Evolutionary conservation across 164 flowering plant genomes (phyloP), one percentile per base, ranked within the genome.

Genomic region (Dillenia turbinata): DNA sequence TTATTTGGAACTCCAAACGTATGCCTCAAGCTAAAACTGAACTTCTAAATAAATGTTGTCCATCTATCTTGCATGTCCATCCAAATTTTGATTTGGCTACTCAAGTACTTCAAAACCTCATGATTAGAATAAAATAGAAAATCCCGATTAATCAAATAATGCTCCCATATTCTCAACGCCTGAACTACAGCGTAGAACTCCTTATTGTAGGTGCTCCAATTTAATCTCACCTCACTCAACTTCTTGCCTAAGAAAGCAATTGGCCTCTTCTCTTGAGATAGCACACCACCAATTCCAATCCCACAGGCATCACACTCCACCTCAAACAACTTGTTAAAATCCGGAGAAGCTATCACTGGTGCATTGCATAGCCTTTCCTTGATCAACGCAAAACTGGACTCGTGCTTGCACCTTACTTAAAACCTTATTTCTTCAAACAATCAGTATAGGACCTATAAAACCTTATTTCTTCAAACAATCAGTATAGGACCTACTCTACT

Each of bases 91-190:
- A 6, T 51, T n/a, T 1, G 22, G 12, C 15, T 44, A 51, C 0
- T 60, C 49, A 10, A 49, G 40, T 9, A 53, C 40, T 49, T 33
- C 40, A 33, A 33, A 33, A 6, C 40, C 40, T 60, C 44, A 13
- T 48, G 63, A 48, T 60, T 46, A 2, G 63, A 19, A 49, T 47
- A 48, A 0, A 60, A 17, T 1, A 60, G 26, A 48, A 60, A 60
- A 15, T 60, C 53, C 10, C 5, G 4, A 3, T 10, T 47, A 19
- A 48, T n/a, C 44, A 48, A 49, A n/a, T 60, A 24, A 33, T 11
- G 40, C 8, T 33, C 13, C 53, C 40, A 33, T 33, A 33, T 33
- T 33, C 22, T 33, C 40, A 33, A 6, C 5, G 7, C 40, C 40
- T 0, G n/a, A 46, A 60, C 8, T 2, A 49, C 11, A 8, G 0